A percentile compares a stretch with the other conserved stretches of the same genome.
These are phyloP conservation scores for Medicago lupulina DNA, from an alignment of 306 rosid species.

Conservation along the genomic window DNA sequence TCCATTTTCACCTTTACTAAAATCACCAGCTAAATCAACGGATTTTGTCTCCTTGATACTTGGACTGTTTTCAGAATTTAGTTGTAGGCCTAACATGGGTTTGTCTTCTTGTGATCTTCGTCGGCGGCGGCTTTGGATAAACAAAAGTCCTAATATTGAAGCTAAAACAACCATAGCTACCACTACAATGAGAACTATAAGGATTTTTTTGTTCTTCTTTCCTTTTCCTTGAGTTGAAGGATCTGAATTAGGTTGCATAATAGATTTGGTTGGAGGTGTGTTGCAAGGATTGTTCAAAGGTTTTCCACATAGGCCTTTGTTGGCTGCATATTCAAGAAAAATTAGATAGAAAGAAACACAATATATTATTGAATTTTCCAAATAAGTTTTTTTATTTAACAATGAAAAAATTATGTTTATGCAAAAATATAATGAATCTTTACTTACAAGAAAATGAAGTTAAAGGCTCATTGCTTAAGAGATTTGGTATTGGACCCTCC, in stretches of 20 bases:
- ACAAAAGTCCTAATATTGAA: constrained; percentile 35
- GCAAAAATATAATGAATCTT: neutral
- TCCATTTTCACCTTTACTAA: constrained; percentile 43
- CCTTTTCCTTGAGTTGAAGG: constrained; percentile 11
- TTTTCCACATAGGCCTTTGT: constrained; percentile 64
- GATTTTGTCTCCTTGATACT: constrained; percentile 40
- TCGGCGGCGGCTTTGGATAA: constrained; percentile 24
- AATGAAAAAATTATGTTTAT: neutral
- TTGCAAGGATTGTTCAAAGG: constrained; percentile 57
- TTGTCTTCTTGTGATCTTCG: neutral
- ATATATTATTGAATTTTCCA: neutral
- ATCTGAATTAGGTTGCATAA: neutral
- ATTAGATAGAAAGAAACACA: neutral
- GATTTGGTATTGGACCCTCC: constrained; percentile 60
- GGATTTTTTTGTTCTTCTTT: constrained; percentile 43
- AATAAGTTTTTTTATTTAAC: too few relatives aligned
- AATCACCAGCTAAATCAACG: constrained; percentile 36
- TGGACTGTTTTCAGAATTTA: constrained; percentile 9
- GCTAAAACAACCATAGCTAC: constrained; percentile 40
- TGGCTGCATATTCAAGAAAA: constrained; percentile 51
- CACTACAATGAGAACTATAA: constrained; percentile 40
- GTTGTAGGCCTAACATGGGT: neutral
- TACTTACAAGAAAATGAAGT: constrained; percentile 56
- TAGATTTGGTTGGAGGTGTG: neutral
- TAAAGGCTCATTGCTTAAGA: constrained; percentile 39